These are phyloP conservation scores for Dissophora globulifera DNA, from an alignment of 192 early-diverging fungal species.

Conservation along the genomic window DNA sequence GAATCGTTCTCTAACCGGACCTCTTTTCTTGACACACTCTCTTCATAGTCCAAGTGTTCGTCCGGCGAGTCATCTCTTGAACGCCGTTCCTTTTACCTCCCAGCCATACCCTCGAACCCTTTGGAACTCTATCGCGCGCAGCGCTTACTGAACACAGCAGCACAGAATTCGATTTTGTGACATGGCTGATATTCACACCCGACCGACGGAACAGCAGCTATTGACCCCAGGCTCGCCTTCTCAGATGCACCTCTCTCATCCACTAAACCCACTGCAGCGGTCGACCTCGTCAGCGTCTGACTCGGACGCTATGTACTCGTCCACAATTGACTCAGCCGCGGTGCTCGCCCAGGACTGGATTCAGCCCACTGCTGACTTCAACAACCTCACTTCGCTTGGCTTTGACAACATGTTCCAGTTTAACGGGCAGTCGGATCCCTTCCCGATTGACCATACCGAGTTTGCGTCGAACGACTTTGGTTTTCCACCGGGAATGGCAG, in stretches of 20 bases:
- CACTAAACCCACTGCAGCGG: constrained; percentile 20
- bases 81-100: too few species aligned
- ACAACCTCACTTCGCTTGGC: constrained; percentile 42
- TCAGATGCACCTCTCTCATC: constrained; percentile 27
- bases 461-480: constrained; percentile 48
- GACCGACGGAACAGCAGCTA: constrained; percentile 30
- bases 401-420: constrained; percentile 50
- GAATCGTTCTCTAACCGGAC: too few species aligned
- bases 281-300: constrained; percentile 17
- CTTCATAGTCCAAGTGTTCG: too few species aligned
- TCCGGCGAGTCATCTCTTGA: too few species aligned
- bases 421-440: constrained; percentile 34
- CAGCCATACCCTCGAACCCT: too few species aligned
- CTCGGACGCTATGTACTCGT: constrained; percentile 19
- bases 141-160: background rate
- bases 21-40: too few species aligned
- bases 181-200: constrained; percentile 42
- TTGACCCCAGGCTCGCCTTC: constrained; percentile 16
- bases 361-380: constrained; percentile 27
- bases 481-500: constrained; percentile 33
- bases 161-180: background rate
- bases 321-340: constrained; percentile 15
- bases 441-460: constrained; percentile 47
- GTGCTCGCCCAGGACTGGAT: constrained; percentile 37
- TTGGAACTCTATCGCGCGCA: too few species aligned